These are phyloP conservation scores for Cyberlindnera amylophila DNA, from an alignment of 805 yeast species.

Conservation along the genomic window DNA sequence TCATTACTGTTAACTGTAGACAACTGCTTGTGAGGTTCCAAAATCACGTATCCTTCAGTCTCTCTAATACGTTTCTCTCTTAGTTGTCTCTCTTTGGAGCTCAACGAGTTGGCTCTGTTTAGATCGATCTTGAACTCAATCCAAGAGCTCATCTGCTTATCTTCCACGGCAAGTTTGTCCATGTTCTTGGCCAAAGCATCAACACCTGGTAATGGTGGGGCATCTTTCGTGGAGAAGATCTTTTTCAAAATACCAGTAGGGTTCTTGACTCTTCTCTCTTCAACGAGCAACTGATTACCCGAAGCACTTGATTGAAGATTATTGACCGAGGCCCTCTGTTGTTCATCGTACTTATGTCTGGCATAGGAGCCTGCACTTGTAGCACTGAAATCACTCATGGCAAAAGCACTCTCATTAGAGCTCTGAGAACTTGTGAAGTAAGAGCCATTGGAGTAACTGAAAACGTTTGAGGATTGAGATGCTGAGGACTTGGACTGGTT, in stretches of 20 bases:
- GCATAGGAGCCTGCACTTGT: constrained; percentile 85
- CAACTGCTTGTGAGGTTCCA: constrained; percentile 56
- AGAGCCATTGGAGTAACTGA: constrained; percentile 39
- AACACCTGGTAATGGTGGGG: constrained; percentile 27
- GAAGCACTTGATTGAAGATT: constrained; percentile 23
- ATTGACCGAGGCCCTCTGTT: constrained; percentile 12
- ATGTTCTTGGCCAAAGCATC: constrained; percentile 21
- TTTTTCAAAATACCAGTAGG: constrained; percentile 16
- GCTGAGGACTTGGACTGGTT: constrained; percentile 27
- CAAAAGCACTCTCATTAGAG: constrained; percentile 38
- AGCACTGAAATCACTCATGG: constrained; percentile 70
- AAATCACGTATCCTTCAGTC: constrained; percentile 55
- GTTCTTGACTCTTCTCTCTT: constrained; percentile 22
- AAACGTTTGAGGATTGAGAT: constrained; percentile 25
- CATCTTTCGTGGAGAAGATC: constrained; percentile 22
- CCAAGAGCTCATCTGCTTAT: constrained; percentile 42
- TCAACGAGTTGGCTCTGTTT: constrained; percentile 68
- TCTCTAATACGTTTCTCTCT: constrained; percentile 63
- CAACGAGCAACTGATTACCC: constrained; percentile 26
- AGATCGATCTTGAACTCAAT: constrained; percentile 55
- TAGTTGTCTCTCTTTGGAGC: constrained; percentile 61
- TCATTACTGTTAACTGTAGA: constrained; percentile 47
- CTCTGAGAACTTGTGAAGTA: constrained; percentile 47
- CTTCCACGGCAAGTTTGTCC: constrained; percentile 30
- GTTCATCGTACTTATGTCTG: constrained; percentile 59